Base-by-base conservation (phyloP, 306 rosid genomes). In the Citrullus colocynthis region DNA sequence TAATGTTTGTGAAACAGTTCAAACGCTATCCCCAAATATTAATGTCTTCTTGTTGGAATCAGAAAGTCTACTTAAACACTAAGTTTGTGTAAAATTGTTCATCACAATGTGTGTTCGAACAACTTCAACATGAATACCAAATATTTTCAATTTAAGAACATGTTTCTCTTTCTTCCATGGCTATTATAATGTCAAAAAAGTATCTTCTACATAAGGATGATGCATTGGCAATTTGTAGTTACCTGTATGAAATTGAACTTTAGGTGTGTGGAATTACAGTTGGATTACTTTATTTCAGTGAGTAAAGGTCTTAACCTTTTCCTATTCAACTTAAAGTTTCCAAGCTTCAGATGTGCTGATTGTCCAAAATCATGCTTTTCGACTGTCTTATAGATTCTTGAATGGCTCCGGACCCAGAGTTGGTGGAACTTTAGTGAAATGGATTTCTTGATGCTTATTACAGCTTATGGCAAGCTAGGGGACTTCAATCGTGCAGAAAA, bases 401-500 rank as follows among this genome's bases (percentile, higher is more conserved):
- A 90, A 85, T 95, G 98, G 97, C 97, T 92, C 39, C 88, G 82
- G 82, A 76, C 81, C 69, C 97, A 95, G 72, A 86, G 78, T 78
- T 95, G 97, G 97, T 95, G 98, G 98, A 85, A 84, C 80, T 95
- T 92, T 77, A 81, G 96, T 65, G 86, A 90, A 88, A 88, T 86
- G 98, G 98, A 95, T 83, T 95, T 73, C 85, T 21, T 92, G 78
- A 89, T 95, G 98, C 98, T 90, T 80, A 87, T 95, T 58, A 95
- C 96, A 4, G 98, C 97, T 80, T 92, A 92, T 86, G 98, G 98
- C 77, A 95, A 92, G 89, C 78, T 83, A 76, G 97, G 97, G 60
- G 86, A 90, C 76, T 92, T 90, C 87, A 92, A 89, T 61, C 81
- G 88, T 30, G 96, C 97, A 0, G 96, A 92, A 87, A 95, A 79